Evolutionary conservation across 352 stramenopile genomes (phyloP), one percentile per base, ranked within the genome.

Genomic region (Phytophthora sansomeana): DNA sequence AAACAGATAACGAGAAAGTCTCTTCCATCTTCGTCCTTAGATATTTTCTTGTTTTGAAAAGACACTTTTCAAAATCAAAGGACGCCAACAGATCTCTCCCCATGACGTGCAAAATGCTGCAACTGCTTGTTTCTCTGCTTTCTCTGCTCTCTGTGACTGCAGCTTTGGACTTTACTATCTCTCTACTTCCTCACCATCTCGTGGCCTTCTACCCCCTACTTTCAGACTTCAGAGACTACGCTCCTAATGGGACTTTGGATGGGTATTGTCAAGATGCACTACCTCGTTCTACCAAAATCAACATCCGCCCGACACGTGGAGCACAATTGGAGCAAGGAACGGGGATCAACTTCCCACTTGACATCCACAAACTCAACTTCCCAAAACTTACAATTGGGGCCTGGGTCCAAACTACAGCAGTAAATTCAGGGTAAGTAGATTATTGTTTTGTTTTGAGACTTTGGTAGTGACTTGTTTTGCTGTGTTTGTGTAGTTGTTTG

Each of bases 121-220:
- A 8, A 14, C 53, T 60, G 35, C 48, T 56, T 53, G 26, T 63
- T 33, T 29, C 38, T 41, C 41, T 70, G 26, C 36, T 71, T 24
- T 49, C 49, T n/a, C 29, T 62, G 9, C 11, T 71, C 11, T 35
- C 6, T 3, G 19, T 28, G 17, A 16, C 41, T 47, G n/a, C 41
- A 29, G 41, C 21, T 3, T 59, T 29, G 29, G 28, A 59, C 13
- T 35, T 32, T 5, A 48, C 32, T 24, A 67, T 74, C 4, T 44
- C 69, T 30, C 61, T 89, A 9, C 66, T 63, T 6, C 75, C 75
- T 29, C 58, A 32, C 9, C 67, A 80, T 38, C 69, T 89, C 35
- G 53, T 87, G 10, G 78, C 75, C 16, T 80, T 75, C 48, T 89
- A 85, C 48, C 80, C 80, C 10, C 55, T 89, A n/a, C 28, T 51